Conservation (phyloP, 345 rosid genomes). For the Salix koriyanagi region DNA sequence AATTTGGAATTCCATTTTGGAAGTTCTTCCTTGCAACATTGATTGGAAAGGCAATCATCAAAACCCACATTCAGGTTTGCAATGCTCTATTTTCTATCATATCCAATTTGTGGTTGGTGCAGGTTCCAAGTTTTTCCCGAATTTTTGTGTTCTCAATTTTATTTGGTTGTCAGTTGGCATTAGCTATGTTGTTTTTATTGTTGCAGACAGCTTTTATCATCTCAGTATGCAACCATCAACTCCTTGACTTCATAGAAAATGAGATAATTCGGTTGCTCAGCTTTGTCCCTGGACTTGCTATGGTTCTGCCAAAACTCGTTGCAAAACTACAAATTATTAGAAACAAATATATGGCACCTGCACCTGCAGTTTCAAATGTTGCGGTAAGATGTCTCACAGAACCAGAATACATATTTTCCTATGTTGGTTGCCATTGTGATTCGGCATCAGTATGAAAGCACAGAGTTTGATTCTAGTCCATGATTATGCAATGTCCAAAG, state of each 20-base stretch:
- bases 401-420: not conserved
- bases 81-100: not conserved
- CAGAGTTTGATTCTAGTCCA: not conserved
- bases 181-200: not conserved
- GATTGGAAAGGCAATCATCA: conserved; percentile 89
- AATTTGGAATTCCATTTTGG: conserved; percentile 88
- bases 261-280: conserved; percentile 75
- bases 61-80: conserved; percentile 92
- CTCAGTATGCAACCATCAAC: conserved; percentile 86
- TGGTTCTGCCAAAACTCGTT: conserved; percentile 50
- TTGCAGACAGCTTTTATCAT: conserved; percentile 87
- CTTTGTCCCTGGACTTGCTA: conserved; percentile 67
- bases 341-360: conserved; percentile 62
- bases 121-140: not conserved
- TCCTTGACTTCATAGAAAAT: conserved; percentile 88
- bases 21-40: conserved; percentile 78
- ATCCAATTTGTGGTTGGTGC: not conserved
- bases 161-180: too few species aligned
- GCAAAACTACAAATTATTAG: conserved; percentile 54
- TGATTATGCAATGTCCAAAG: not conserved
- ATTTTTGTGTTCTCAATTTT: not conserved
- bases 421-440: not conserved
- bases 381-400: conserved; percentile 34
- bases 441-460: not conserved
- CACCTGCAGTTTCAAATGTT: conserved; percentile 43